Percentiles rank a stretch among this genome's conserved stretches.
These are phyloP conservation scores for Cyberlindnera xylosilytica DNA, from an alignment of 805 yeast species.

Conservation along the genomic window DNA sequence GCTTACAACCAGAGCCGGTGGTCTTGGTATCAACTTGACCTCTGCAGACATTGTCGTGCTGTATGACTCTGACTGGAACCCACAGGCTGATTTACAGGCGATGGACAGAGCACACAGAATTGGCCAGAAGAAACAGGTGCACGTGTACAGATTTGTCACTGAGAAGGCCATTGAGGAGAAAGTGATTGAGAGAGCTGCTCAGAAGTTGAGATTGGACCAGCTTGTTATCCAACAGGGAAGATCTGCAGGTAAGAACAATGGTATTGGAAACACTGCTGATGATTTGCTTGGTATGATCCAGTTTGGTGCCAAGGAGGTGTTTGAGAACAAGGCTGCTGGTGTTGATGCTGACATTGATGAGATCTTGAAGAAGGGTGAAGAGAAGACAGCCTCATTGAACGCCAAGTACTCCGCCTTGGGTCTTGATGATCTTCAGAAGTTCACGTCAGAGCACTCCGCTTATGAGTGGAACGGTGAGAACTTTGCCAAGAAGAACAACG, in stretches of 20 bases:
- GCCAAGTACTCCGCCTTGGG: constrained; percentile 84
- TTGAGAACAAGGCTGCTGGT: constrained; percentile 45
- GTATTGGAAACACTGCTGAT: constrained; percentile 66
- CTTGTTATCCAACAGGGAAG: constrained; percentile 94
- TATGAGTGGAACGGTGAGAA: constrained; percentile 96
- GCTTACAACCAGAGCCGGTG: constrained; percentile 95
- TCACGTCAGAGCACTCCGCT: constrained; percentile 83
- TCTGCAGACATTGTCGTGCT: constrained; percentile 87
- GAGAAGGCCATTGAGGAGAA: constrained; percentile 96
- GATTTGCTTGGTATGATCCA: constrained; percentile 94
- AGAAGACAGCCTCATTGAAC: constrained; percentile 74
- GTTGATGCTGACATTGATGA: constrained; percentile 72
- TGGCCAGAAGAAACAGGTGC: constrained; percentile 95
- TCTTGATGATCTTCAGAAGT: constrained; percentile 88
- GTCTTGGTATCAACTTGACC: constrained; percentile 89
- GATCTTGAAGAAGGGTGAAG: constrained; percentile 76
- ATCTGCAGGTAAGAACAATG: constrained; percentile 43
- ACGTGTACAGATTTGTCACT: constrained; percentile 88
- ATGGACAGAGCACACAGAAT: constrained; percentile 98
- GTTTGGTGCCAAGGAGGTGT: constrained; percentile 89
- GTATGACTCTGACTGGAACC: constrained; percentile 96
- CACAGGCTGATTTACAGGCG: constrained; percentile 96
- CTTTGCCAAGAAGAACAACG: constrained; percentile 40
- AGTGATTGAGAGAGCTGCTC: constrained; percentile 94
- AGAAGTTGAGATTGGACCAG: constrained; percentile 87